phyloP scores from a whole-genome alignment of 257 asterid genomes.

The Thymus mandschuricus region DNA sequence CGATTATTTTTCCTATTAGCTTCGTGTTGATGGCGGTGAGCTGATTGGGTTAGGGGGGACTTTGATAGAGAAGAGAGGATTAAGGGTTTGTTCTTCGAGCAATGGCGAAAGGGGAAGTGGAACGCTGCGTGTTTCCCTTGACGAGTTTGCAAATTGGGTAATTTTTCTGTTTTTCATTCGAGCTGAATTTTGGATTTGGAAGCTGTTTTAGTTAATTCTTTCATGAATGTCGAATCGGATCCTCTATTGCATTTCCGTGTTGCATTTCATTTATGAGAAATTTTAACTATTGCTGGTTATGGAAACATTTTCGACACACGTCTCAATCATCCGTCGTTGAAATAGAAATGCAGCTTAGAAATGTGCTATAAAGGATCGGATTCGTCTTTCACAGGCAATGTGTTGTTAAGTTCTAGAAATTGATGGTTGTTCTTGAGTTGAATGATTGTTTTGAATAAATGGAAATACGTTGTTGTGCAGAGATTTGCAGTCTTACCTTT shows the following conservation, averaged over 20 bases:
- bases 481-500: conserved; percentile 88
- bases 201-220: conserved; percentile 11
- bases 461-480: conserved; percentile 38
- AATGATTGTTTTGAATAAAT: background rate
- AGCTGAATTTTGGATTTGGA: conserved; percentile 16
- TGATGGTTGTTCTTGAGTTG: too few species aligned
- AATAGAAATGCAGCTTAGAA: too few species aligned
- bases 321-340: too few species aligned
- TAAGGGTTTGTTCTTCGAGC: conserved; percentile 11
- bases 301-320: too few species aligned
- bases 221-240: background rate
- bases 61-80: conserved; percentile 35
- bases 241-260: too few species aligned
- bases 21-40: conserved; percentile 1
- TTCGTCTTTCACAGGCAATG: background rate
- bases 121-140: conserved; percentile 60
- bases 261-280: too few species aligned
- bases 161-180: background rate
- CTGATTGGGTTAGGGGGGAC: conserved; percentile 34
- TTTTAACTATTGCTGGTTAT: too few species aligned
- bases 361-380: too few species aligned
- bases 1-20: background rate
- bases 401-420: background rate
- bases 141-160: conserved; percentile 87
- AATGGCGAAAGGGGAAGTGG: conserved; percentile 50